Base-by-base conservation (phyloP, 2,329 filamentous ascomycete genomes). In the Cyphellophora attinorum region DNA sequence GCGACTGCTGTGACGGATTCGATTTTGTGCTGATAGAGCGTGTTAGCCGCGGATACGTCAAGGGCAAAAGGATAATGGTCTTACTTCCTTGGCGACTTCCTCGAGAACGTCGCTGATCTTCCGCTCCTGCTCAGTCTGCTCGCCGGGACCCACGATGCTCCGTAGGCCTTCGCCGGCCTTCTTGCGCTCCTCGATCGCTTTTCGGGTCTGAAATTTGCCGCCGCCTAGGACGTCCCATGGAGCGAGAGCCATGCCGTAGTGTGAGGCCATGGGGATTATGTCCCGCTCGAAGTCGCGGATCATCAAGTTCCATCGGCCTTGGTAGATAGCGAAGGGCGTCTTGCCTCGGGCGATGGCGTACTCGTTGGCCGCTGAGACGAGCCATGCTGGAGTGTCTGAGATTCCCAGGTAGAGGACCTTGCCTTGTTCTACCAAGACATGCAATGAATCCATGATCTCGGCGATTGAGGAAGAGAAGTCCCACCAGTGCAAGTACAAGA, bases 1-100 rank as follows among this genome's bases (percentile, higher is more conserved):
- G 81, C 81, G 19, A 83, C 59, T 23, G 70, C 70, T 3, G 76
- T 79, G 31, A 83, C 65, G 3, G 53, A 59, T 19, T 68, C 60
- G 2, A 67, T 60, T 2, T 69, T 68, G 45, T 77, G 71, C 39
- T 67, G 21, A n/a, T 8, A 25, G n/a, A 25, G 21, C n/a, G n/a
- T n/a, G n/a, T n/a, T n/a, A n/a, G n/a, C n/a, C n/a, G n/a, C n/a
- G n/a, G n/a, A n/a, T n/a, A n/a, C n/a, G n/a, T n/a, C n/a, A n/a
- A 25, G 21, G 21, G 21, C 21, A 25, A 8, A n/a, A 8, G 8
- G 8, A 8, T 8, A n/a, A n/a, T 8, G 21, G 21, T 8, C 21
- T 25, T n/a, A 25, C 21, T 12, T 31, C 61, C 5, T 65, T 63
- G 0, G 72, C 75, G 5, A 82, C 67, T 46, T 73, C 65, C 16